Conservation (phyloP, 73 alveolate genomes). For the Halteria grandinella region DNA sequence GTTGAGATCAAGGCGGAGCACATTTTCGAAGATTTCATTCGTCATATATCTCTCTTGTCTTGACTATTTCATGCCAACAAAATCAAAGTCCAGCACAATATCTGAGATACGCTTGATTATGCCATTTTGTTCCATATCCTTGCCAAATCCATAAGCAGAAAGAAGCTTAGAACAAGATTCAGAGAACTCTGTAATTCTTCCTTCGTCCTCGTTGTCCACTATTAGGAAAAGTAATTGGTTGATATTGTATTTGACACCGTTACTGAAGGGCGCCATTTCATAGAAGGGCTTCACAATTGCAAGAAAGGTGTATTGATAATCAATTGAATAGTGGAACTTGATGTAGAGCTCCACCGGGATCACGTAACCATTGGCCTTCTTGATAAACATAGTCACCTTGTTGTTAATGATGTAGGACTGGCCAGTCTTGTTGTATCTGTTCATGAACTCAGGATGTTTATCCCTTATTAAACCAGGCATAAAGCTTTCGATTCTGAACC, state of each 20-base stretch:
- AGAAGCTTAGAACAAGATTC: too few relatives aligned
- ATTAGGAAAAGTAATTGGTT: slow-evolving; percentile 8
- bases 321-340: slow-evolving; percentile 6
- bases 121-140: slow-evolving; percentile 19
- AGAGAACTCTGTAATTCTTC: slow-evolving; percentile 27
- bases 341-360: background rate
- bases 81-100: too few relatives aligned
- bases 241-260: background rate
- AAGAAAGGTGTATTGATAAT: slow-evolving; percentile 8
- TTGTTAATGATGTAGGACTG: background rate
- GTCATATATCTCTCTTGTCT: background rate
- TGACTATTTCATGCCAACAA: background rate
- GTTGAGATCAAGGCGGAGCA: background rate
- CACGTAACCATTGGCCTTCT: slow-evolving; percentile 36
- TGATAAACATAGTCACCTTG: slow-evolving; percentile 23
- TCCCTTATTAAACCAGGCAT: slow-evolving; percentile 18
- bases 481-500: background rate
- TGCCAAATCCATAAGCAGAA: slow-evolving; percentile 6
- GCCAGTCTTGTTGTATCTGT: slow-evolving; percentile 7
- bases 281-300: background rate
- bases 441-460: background rate
- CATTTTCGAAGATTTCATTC: background rate
- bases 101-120: too few relatives aligned
- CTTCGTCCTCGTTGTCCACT: slow-evolving; percentile 20
- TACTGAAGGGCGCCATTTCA: slow-evolving; percentile 1